phyloP scores from a whole-genome alignment of 2,329 filamentous ascomycete genomes.

The Xenosphaeropsis pyriputrescens region DNA sequence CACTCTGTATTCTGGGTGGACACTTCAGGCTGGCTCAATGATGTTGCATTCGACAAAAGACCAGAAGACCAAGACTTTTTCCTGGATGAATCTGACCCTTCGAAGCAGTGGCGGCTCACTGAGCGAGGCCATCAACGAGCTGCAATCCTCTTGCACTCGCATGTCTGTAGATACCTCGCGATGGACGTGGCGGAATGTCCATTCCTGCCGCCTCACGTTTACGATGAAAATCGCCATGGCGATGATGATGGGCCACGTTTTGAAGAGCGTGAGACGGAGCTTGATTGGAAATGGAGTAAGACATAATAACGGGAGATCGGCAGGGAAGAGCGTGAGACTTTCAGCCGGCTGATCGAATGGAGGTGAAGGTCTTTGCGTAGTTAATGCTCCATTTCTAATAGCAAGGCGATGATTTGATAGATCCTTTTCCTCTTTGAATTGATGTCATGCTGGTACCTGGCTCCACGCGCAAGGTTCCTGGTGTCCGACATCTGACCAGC shows the following conservation, averaged over 20 bases:
- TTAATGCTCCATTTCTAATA: no score
- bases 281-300: background rate
- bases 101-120: conserved; percentile 16
- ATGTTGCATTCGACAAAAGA: conserved; percentile 8
- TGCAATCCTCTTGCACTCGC: conserved; percentile 20
- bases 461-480: no score
- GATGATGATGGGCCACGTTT: background rate
- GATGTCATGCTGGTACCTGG: no score
- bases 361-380: no score
- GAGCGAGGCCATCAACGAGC: conserved; percentile 19
- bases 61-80: conserved; percentile 15
- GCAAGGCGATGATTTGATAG: no score
- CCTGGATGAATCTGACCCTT: conserved; percentile 13
- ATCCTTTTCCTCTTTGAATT: no score
- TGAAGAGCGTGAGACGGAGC: background rate
- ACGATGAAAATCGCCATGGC: background rate
- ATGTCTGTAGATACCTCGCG: conserved; percentile 22
- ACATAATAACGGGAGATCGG: background rate
- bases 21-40: conserved; percentile 22
- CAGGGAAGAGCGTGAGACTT: background rate
- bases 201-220: conserved; percentile 17
- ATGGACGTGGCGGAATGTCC: conserved; percentile 16
- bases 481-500: no score
- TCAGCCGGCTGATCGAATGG: background rate
- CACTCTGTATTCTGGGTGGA: conserved; percentile 22